These are phyloP conservation scores for Ogataea ramenticola DNA, from an alignment of 805 yeast genomes.

Conservation along the genomic window DNA sequence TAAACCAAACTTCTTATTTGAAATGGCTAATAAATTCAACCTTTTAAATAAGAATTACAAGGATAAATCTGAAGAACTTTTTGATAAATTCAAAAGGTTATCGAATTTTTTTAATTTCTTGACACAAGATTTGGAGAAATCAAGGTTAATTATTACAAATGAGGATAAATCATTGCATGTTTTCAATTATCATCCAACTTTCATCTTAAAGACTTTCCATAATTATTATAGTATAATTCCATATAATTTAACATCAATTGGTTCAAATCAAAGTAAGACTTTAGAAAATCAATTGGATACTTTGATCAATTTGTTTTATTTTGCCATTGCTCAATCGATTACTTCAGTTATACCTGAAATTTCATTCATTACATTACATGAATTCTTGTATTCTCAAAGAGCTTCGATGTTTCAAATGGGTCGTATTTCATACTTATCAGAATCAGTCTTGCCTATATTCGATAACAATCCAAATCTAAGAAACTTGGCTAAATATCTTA, in stretches of 20 bases:
- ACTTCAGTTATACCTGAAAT: conserved; percentile 15
- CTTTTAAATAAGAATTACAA: conserved; percentile 3
- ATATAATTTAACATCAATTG: conserved; percentile 2
- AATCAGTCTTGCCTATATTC: not conserved
- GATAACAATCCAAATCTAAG: not conserved
- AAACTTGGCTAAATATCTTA: conserved; percentile 6
- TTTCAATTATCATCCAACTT: conserved; percentile 7
- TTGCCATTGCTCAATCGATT: conserved; percentile 13
- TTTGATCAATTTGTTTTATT: conserved; percentile 10
- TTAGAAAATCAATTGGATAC: conserved; percentile 4
- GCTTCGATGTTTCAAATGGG: not conserved
- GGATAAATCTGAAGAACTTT: not conserved
- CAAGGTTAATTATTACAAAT: not conserved
- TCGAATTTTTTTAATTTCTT: not conserved
- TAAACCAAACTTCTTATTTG: conserved; percentile 9
- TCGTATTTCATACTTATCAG: not conserved
- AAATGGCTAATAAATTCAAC: conserved; percentile 6
- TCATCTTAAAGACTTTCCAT: conserved; percentile 5
- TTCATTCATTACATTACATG: conserved; percentile 9
- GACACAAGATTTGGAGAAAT: not conserved
- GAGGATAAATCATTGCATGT: not conserved
- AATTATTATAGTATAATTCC: conserved; percentile 11
- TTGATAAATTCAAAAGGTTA: not conserved
- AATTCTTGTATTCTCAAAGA: conserved; percentile 10
- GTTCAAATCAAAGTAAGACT: conserved; percentile 2